Percentiles rank a stretch among this genome's conserved stretches.
Conservation (phyloP, 2,329 filamentous ascomycete species). For the Xylariaceae sp. region DNA sequence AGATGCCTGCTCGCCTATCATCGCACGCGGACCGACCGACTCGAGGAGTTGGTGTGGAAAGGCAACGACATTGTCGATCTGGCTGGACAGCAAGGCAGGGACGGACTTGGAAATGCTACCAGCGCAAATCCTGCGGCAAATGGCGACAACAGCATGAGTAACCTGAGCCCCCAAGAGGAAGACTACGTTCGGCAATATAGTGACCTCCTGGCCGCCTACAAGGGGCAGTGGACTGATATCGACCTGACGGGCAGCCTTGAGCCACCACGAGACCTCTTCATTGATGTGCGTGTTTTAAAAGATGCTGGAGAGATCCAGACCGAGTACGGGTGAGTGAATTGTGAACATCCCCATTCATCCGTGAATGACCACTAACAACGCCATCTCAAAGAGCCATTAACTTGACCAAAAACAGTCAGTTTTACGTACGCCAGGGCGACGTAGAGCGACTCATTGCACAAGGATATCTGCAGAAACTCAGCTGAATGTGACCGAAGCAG, state of each 20-base stretch:
- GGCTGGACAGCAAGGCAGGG: conserved; percentile 50
- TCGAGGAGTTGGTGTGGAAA: conserved; percentile 91
- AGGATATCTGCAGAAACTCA: conserved; percentile 87
- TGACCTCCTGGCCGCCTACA: conserved; percentile 90
- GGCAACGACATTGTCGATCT: conserved; percentile 77
- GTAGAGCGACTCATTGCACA: conserved; percentile 92
- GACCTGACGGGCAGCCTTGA: conserved; percentile 91
- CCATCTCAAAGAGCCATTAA: conserved; percentile 68
- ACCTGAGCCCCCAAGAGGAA: conserved; percentile 89
- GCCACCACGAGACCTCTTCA: conserved; percentile 91
- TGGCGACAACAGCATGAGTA: conserved; percentile 58
- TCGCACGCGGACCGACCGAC: conserved; percentile 78
- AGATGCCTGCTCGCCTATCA: conserved; percentile 93
- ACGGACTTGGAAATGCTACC: conserved; percentile 32
- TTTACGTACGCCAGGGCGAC: conserved; percentile 92
- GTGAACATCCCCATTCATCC: not conserved
- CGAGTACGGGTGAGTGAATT: conserved; percentile 76
- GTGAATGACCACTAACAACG: conserved; percentile 22
- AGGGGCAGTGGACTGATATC: conserved; percentile 97
- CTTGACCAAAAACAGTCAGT: conserved; percentile 95
- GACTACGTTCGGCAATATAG: conserved; percentile 91
- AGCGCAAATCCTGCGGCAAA: conserved; percentile 35
- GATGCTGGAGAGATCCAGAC: conserved; percentile 98
- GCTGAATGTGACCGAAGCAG: conserved; percentile 44
- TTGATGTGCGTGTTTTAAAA: conserved; percentile 91